Evolutionary conservation across 2,329 filamentous ascomycete species (phyloP).

Genomic region (Trichothecium roseum): DNA sequence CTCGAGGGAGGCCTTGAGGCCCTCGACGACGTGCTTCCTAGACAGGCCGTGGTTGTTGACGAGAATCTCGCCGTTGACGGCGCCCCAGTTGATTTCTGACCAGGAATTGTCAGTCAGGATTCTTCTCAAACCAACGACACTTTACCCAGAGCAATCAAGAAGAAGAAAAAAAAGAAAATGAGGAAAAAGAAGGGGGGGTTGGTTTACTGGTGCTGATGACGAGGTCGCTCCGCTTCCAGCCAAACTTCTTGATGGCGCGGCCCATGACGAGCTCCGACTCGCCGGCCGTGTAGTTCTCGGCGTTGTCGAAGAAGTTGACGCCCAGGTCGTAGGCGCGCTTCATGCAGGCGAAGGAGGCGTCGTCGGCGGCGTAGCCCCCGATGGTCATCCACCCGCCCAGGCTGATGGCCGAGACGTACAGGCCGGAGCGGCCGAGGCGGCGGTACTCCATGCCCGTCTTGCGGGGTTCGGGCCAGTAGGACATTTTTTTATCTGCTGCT

Average conservation of each 20-base stretch:
- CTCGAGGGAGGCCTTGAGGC: conserved; percentile 44
- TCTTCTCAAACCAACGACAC: neutral
- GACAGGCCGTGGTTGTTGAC: conserved; percentile 58
- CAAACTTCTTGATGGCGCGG: conserved; percentile 47
- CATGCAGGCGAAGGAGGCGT: conserved; percentile 50
- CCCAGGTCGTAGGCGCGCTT: conserved; percentile 50
- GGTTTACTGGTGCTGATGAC: conserved; percentile 44
- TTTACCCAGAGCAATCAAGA: neutral
- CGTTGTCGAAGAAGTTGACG: conserved; percentile 54
- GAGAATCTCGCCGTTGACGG: conserved; percentile 47
- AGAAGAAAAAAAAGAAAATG: neutral
- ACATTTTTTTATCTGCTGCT: no score
- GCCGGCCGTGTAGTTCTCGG: conserved; percentile 49
- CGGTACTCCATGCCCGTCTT: conserved; percentile 34
- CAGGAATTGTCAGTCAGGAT: no score
- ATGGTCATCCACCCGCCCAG: conserved; percentile 59
- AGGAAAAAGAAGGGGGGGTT: no score
- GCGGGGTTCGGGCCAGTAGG: conserved; percentile 28
- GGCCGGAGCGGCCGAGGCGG: conserved; percentile 39
- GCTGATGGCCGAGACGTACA: conserved; percentile 58
- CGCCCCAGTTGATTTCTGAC: conserved; percentile 53
- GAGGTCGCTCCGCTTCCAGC: conserved; percentile 51
- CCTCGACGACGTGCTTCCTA: conserved; percentile 52
- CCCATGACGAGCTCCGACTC: conserved; percentile 56
- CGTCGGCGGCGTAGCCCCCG: conserved; percentile 54